Percentiles rank a stretch among this genome's conserved stretches.
phyloP scores from a whole-genome alignment of 2,329 filamentous ascomycete genomes.

The Monosporascus cannonballus region DNA sequence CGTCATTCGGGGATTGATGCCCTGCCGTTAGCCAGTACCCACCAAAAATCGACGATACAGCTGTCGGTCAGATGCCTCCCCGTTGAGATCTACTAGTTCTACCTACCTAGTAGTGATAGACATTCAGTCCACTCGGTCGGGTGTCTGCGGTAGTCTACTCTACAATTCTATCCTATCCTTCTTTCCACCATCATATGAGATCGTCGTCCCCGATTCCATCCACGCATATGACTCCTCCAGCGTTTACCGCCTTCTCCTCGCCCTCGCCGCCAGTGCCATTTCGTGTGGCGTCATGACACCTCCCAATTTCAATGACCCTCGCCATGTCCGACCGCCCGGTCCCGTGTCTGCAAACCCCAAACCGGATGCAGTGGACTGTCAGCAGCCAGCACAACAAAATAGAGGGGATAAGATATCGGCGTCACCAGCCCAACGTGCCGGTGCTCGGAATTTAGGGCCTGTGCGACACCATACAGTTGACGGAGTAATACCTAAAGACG shows the following conservation, averaged over 20 bases:
- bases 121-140: no score
- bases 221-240: slow-evolving; percentile 3
- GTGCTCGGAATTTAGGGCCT: background rate
- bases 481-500: slow-evolving; percentile 5
- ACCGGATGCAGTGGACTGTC: background rate
- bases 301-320: slow-evolving; percentile 5
- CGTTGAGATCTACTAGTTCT: no score
- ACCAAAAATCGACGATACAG: no score
- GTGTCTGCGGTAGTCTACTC: no score
- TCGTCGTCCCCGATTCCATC: background rate
- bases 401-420: background rate
- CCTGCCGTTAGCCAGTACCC: no score
- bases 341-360: slow-evolving; percentile 9
- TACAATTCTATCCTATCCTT: no score
- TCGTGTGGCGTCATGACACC: slow-evolving; percentile 18
- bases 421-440: background rate
- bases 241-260: slow-evolving; percentile 9
- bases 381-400: background rate
- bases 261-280: slow-evolving; percentile 8
- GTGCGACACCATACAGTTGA: slow-evolving; percentile 1
- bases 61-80: no score
- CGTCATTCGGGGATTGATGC: no score
- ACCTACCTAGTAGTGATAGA: no score
- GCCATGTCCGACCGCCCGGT: slow-evolving; percentile 3
- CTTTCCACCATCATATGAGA: no score